Conservation (phyloP, 768 basidiomycete species). For the Pleurotus giganteus region DNA sequence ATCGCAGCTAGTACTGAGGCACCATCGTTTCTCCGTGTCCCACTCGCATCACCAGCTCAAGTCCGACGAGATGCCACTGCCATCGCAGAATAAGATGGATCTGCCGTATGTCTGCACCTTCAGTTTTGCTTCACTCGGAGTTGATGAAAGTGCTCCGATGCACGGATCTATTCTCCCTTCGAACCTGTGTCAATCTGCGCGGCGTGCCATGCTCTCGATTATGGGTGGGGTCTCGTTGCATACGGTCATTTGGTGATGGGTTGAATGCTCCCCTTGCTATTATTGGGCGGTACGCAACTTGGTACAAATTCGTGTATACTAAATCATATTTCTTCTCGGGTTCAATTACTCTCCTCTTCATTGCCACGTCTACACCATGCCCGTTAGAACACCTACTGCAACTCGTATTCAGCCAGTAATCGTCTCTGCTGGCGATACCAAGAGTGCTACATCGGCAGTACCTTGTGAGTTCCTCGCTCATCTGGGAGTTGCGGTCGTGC, state of each 20-base stretch:
- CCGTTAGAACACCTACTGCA: conserved; percentile 3
- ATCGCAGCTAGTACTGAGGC: conserved; percentile 37
- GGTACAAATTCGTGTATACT: not conserved
- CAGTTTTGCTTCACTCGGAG: not conserved
- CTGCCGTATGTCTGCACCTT: conserved; percentile 18
- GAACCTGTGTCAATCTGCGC: not conserved
- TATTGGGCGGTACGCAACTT: not conserved
- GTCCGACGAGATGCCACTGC: conserved; percentile 29
- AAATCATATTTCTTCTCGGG: conserved; percentile 1
- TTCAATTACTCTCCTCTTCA: not conserved
- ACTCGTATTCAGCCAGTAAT: conserved; percentile 5
- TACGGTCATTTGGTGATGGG: not conserved
- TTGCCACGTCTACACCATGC: conserved; percentile 2
- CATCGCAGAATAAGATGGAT: conserved; percentile 24
- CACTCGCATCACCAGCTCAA: conserved; percentile 1
- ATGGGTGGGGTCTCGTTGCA: not conserved
- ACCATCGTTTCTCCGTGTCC: conserved; percentile 7
- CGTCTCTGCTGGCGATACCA: not conserved
- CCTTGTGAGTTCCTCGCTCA: not conserved
- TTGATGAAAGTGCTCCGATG: not conserved
- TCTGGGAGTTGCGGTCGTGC: too few species aligned
- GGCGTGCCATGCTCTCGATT: not conserved
- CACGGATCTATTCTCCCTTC: conserved; percentile 3
- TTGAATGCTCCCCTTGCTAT: not conserved
- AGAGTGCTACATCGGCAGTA: not conserved